Base-by-base conservation (phyloP, 176 grass and related monocot genomes). In the Pharus latifolius region DNA sequence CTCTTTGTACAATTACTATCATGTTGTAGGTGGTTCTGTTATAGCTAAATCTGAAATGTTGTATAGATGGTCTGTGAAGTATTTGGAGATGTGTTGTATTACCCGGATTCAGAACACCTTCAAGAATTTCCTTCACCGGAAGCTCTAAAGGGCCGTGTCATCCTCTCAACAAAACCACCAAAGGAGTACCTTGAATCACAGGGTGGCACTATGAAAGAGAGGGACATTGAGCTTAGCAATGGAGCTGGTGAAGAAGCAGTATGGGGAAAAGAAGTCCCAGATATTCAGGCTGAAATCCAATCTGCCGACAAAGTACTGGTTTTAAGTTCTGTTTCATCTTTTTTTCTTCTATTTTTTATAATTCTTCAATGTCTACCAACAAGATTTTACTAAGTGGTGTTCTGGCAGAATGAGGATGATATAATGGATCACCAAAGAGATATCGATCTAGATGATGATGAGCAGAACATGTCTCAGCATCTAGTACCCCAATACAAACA, bases 111-210 rank as follows among this genome's bases (percentile, higher is more conserved):
- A 67, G 82, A 90, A 75, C 88, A 80, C 57, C 26, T 77, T 80
- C 81, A 97, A 86, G 89, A 97, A 74, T 92, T 97, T 40, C 86
- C 89, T 65, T 97, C 94, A 45, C 89, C 89, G 31, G 94, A 92
- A 90, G 70, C 69, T 74, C 80, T 97, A 28, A 92, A 80, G 60
- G 76, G 77, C 20, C 81, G 86, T 65, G 67, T 97, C 50, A 82
- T 97, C 67, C 81, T 97, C 24, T 97, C 94, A 55, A 97, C 94
- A 16, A 97, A 97, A 70, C 86, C 94, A 19, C 94, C 94, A 50
- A 92, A 92, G 77, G 89, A 92, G 56, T 97, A 97, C 66, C 94
- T 90, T 26, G 80, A 87, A 82, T 78, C 80, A 45, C 92, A 97
- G 56, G 64, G 28, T 18, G 41, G 32, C 25, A 79, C 59, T 37